Evolutionary conservation across 2,329 filamentous ascomycete genomes (phyloP), one percentile per base, ranked within the genome.

Genomic region (Trichoderma lentiforme): DNA sequence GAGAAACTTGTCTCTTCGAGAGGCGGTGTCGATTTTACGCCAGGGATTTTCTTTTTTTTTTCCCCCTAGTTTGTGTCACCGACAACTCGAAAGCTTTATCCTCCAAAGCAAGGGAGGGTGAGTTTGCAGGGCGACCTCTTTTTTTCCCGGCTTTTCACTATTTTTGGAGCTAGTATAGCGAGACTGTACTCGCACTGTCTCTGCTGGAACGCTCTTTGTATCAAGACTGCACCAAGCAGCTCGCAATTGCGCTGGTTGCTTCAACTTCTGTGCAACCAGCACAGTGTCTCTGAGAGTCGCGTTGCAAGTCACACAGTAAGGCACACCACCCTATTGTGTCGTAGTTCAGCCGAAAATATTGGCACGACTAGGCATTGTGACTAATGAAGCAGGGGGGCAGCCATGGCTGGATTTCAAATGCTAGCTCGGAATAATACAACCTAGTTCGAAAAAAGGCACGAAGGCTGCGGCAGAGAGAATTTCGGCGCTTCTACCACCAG

Each of bases 41-140:
- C 3, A 9, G 43, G n/a, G 18, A 30, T 60, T 18, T 69, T 34
- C 2, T 30, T 68, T 60, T 58, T 18, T 24, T 34, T 34, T 12
- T 4, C 9, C 51, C 47, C 51, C 34, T 32, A 39, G 24, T 69
- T 61, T 69, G 66, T 69, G 66, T 69, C 66, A 69, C 66, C 66
- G 66, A 69, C 66, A 69, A 51, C 66, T 69, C 26, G 24, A 69
- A 39, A 61, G 26, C 24, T 69, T 53, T 43, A 47, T 60, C 53
- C 36, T 24, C 51, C 26, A 43, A 51, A 58, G 67, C 67, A 70
- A 70, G 67, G 67, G 67, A 70, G 67, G 58, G 67, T 56, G 67
- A 70, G 58, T 39, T 30, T 70, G 67, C 57, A 70, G 67, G 67
- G 58, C 67, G 21, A 26, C 39, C 12, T 18, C 21, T 61, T 34